Evolutionary conservation across 2,329 filamentous ascomycete genomes (phyloP).

Genomic region (Ophiostoma sp.): DNA sequence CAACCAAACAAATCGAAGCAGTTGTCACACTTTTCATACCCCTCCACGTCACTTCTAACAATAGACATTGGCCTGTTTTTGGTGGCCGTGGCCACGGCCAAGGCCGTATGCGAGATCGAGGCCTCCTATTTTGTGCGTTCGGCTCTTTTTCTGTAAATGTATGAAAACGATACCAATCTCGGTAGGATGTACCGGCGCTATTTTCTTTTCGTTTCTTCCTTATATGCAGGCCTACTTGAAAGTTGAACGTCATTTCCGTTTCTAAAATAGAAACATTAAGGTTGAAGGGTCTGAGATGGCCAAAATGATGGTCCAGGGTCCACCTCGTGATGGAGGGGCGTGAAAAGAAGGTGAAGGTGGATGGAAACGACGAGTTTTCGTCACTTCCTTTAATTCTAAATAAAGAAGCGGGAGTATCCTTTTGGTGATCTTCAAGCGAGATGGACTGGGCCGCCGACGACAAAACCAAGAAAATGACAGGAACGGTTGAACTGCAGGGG

Average conservation of each 20-base stretch:
- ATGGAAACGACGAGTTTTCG: not conserved
- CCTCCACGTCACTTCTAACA: conserved; percentile 7
- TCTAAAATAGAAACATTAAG: conserved; percentile 3
- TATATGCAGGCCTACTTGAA: not conserved
- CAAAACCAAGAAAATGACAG: not conserved
- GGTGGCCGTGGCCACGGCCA: not conserved
- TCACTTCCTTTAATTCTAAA: not conserved
- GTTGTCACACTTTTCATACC: not conserved
- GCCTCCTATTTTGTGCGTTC: not conserved
- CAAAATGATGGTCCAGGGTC: not conserved
- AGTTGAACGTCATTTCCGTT: not conserved
- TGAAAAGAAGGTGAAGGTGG: not conserved
- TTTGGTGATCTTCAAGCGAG: not conserved
- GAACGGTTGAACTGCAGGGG: not conserved
- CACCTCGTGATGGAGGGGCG: not conserved
- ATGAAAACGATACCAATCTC: not conserved
- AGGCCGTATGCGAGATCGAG: not conserved
- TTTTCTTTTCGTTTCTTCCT: not conserved
- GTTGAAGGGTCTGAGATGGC: conserved; percentile 10
- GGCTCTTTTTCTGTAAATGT: not conserved
- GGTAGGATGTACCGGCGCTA: not conserved
- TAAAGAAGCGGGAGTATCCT: conserved; percentile 23
- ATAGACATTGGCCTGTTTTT: not conserved
- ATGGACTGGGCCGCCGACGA: not conserved
- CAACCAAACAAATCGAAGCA: not conserved